Percentiles rank a stretch among this genome's conserved stretches.
Conservation (phyloP, 768 basidiomycete genomes). For the Pholiota molesta region DNA sequence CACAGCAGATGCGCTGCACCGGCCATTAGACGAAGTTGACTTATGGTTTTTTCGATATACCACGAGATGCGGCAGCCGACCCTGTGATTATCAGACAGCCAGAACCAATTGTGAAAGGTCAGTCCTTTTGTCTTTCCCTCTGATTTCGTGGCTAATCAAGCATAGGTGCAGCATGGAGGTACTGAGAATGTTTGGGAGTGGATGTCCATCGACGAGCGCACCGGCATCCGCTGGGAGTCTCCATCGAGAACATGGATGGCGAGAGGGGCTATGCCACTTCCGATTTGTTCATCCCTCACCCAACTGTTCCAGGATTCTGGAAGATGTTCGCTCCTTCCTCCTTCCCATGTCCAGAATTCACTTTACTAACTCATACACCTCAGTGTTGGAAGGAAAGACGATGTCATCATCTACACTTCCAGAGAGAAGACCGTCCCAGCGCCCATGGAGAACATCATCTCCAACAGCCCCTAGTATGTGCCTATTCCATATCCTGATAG, state of each 20-base stretch:
- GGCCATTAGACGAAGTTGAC: too few relatives aligned
- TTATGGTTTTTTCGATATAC: too few relatives aligned
- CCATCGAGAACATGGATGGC: constrained; percentile 39
- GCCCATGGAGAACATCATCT: constrained; percentile 33
- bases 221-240: constrained; percentile 6
- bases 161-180: too few relatives aligned
- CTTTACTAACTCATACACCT: neutral
- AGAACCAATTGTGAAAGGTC: too few relatives aligned
- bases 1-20: too few relatives aligned
- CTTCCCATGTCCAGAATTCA: neutral
- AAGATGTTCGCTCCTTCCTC: constrained; percentile 34
- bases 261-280: constrained; percentile 43
- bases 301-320: constrained; percentile 44
- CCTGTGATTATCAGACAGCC: too few relatives aligned
- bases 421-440: constrained; percentile 39
- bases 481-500: neutral
- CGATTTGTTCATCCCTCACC: constrained; percentile 47
- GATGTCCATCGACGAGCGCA: too few relatives aligned
- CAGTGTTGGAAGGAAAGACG: constrained; percentile 26
- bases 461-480: constrained; percentile 29
- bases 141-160: too few relatives aligned
- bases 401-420: constrained; percentile 37
- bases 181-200: too few relatives aligned
- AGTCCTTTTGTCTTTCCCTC: too few relatives aligned
- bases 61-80: too few relatives aligned